phyloP scores from a whole-genome alignment of 2,329 filamentous ascomycete species.

The Hypoxylon sp. region DNA sequence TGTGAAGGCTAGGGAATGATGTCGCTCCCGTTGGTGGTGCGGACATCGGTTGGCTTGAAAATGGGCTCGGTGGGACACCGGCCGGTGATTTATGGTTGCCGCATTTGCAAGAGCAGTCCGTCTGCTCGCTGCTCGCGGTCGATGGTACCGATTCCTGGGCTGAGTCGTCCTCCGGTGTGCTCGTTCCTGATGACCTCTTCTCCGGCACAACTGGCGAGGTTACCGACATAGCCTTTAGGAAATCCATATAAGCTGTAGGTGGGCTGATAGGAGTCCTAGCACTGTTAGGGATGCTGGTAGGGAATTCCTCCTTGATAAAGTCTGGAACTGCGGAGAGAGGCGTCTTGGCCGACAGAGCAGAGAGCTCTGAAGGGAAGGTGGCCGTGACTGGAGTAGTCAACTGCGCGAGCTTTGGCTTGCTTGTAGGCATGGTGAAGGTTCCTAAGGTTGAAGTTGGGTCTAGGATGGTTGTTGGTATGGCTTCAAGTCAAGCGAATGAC shows the following conservation, averaged over 20 bases:
- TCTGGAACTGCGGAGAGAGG: constrained; percentile 73
- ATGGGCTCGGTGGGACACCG: constrained; percentile 64
- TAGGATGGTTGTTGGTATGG: constrained; percentile 35
- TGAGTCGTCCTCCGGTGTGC: constrained; percentile 64
- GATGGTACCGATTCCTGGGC: constrained; percentile 65
- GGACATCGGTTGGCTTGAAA: constrained; percentile 70
- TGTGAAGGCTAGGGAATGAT: constrained; percentile 77
- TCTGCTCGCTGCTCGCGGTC: constrained; percentile 69
- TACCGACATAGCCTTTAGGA: constrained; percentile 86
- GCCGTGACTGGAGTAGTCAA: constrained; percentile 74
- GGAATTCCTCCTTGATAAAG: constrained; percentile 75
- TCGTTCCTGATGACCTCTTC: constrained; percentile 62
- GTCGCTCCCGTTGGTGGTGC: constrained; percentile 73
- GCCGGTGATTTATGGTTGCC: constrained; percentile 67
- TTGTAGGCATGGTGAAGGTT: constrained; percentile 63
- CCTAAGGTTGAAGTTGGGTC: constrained; percentile 27
- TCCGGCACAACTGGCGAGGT: constrained; percentile 76
- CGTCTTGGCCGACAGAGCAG: constrained; percentile 76
- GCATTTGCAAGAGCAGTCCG: constrained; percentile 71
- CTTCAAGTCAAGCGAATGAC: constrained; percentile 64
- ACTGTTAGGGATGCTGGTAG: constrained; percentile 70
- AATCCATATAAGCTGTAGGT: constrained; percentile 91
- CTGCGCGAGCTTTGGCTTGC: constrained; percentile 73
- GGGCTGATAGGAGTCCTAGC: constrained; percentile 91
- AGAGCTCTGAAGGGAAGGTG: constrained; percentile 73